phyloP scores from a whole-genome alignment of 2,329 filamentous ascomycete genomes.

The Fusarium zealandicum region DNA sequence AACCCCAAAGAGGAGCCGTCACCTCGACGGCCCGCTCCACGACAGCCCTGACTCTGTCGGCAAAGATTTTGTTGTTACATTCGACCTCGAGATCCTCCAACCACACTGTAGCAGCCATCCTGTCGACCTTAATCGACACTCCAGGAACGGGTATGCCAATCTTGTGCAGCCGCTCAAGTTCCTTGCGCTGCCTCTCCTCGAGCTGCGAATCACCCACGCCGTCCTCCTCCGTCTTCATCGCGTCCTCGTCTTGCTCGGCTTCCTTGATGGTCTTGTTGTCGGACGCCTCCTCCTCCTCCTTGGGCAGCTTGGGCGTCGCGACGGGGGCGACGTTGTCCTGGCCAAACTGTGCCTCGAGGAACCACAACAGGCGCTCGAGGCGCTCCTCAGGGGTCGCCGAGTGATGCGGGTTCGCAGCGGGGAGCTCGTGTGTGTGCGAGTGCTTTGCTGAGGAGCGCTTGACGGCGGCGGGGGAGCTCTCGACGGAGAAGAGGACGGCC shows the following conservation, averaged over 20 bases:
- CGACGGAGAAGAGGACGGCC: conserved; percentile 88
- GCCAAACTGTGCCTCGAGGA: conserved; percentile 96
- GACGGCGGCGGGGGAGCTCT: conserved; percentile 93
- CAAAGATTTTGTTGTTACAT: conserved; percentile 77
- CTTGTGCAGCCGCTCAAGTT: conserved; percentile 80
- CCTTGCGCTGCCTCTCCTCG: conserved; percentile 67
- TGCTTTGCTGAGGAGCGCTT: conserved; percentile 64
- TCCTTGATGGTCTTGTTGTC: conserved; percentile 43
- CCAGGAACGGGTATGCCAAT: conserved; percentile 92
- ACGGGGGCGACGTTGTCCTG: conserved; percentile 82
- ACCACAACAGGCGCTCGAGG: conserved; percentile 87
- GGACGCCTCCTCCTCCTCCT: conserved; percentile 44
- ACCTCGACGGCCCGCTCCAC: conserved; percentile 90
- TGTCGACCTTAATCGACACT: conserved; percentile 85
- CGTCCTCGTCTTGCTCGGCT: conserved; percentile 49
- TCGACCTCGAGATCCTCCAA: conserved; percentile 91
- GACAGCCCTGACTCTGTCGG: conserved; percentile 85
- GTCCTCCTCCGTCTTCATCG: conserved; percentile 46
- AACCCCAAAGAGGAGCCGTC: conserved; percentile 75
- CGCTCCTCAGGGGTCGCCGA: conserved; percentile 76
- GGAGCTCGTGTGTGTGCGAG: conserved; percentile 53
- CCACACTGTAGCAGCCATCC: conserved; percentile 88
- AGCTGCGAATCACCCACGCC: conserved; percentile 53
- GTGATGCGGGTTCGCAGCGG: conserved; percentile 72
- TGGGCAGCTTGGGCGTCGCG: conserved; percentile 64